A percentile compares a stretch with the other conserved stretches of the same genome.
phyloP scores from a whole-genome alignment of 345 rosid species.

The Boechera stricta region DNA sequence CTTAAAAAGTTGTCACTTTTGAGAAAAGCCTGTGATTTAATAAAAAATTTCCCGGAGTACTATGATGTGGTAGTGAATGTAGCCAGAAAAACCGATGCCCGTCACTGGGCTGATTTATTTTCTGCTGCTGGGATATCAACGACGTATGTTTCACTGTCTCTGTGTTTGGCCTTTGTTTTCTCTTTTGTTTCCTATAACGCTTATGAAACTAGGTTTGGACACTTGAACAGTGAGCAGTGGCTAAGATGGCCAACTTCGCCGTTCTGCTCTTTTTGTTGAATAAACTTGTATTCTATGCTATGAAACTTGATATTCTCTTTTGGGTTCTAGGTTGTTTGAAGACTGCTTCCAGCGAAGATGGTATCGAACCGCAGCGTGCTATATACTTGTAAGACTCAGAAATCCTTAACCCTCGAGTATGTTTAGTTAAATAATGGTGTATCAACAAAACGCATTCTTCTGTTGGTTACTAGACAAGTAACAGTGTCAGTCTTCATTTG shows the following conservation, averaged over 20 bases:
- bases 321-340: conserved; percentile 76
- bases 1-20: conserved; percentile 59
- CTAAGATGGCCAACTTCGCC: conserved; percentile 16
- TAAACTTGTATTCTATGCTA: conserved; percentile 22
- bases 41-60: conserved; percentile 84
- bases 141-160: conserved; percentile 58
- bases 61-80: conserved; percentile 97
- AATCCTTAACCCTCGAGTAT: conserved; percentile 30
- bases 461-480: conserved; percentile 18
- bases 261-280: conserved; percentile 2
- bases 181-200: neutral
- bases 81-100: conserved; percentile 98
- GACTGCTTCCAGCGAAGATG: conserved; percentile 98
- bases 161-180: conserved; percentile 16
- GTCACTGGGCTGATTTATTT: conserved; percentile 98
- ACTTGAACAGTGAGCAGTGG: neutral
- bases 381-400: conserved; percentile 78
- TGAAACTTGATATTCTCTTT: conserved; percentile 30
- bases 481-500: neutral
- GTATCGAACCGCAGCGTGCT: conserved; percentile 99
- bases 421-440: conserved; percentile 7
- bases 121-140: conserved; percentile 98
- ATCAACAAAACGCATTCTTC: conserved; percentile 16
- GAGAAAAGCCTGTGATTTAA: conserved; percentile 91
- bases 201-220: conserved; percentile 5